A percentile compares a stretch with the other conserved stretches of the same genome.
phyloP scores from a whole-genome alignment of 345 rosid species.

The Leavenworthia alabamica region DNA sequence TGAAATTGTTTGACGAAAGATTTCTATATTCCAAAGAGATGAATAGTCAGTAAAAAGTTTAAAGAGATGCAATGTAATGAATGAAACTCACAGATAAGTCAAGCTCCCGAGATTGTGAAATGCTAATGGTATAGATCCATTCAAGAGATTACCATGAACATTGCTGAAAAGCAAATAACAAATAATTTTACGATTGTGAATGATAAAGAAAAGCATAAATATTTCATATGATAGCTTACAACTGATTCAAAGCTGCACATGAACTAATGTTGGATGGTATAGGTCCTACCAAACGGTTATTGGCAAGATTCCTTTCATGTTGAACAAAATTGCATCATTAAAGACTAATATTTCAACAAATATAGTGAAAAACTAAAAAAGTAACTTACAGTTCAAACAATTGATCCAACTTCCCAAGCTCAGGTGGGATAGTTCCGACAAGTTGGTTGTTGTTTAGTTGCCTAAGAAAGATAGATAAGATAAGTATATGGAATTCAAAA shows the following conservation, averaged over 20 bases:
- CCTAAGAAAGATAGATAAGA: slow-evolving; percentile 30
- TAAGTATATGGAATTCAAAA: too few relatives aligned
- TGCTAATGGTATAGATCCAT: slow-evolving; percentile 69
- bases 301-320: slow-evolving; percentile 94
- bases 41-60: background rate
- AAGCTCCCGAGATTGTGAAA: slow-evolving; percentile 70
- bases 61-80: background rate
- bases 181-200: background rate
- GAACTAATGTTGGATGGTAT: slow-evolving; percentile 72
- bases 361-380: too few relatives aligned
- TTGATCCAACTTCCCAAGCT: slow-evolving; percentile 87
- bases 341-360: too few relatives aligned
- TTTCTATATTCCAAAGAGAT: slow-evolving; percentile 40
- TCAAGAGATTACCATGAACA: slow-evolving; percentile 87
- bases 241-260: slow-evolving; percentile 80
- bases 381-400: slow-evolving; percentile 87
- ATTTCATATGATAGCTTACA: slow-evolving; percentile 51
- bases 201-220: background rate
- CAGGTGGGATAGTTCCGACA: slow-evolving; percentile 72
- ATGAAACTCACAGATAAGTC: slow-evolving; percentile 71
- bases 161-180: slow-evolving; percentile 38
- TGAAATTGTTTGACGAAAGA: slow-evolving; percentile 66
- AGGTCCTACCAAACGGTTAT: slow-evolving; percentile 72
- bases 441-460: slow-evolving; percentile 75
- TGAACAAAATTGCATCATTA: too few relatives aligned